These are phyloP conservation scores for Micromonas commoda DNA, from an alignment of 139 green algal genomes.

Conservation along the genomic window DNA sequence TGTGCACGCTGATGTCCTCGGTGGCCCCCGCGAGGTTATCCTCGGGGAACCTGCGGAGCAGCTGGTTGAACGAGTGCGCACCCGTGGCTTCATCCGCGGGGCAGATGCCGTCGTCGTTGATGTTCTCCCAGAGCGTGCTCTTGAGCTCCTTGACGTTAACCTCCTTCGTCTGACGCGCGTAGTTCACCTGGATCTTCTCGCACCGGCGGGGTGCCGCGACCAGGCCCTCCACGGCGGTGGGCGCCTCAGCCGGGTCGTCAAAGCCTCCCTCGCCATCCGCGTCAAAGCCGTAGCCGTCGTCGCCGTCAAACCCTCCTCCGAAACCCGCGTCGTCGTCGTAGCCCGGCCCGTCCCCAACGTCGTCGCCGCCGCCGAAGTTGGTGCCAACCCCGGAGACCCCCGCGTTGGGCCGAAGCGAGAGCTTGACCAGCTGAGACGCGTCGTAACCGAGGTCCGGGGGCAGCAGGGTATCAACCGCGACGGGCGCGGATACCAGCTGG, in stretches of 20 bases:
- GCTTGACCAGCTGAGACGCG: conserved; percentile 34
- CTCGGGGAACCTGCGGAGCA: conserved; percentile 7
- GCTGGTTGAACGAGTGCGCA: conserved; percentile 21
- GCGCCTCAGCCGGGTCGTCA: neutral
- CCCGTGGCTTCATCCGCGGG: neutral
- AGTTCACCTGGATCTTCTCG: conserved; percentile 54
- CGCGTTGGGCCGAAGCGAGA: conserved; percentile 33
- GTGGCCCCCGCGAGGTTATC: conserved; percentile 9
- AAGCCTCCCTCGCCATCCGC: neutral
- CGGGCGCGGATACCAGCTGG: neutral
- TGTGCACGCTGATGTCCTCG: conserved; percentile 54
- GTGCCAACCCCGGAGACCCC: neutral
- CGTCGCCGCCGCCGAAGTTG: neutral
- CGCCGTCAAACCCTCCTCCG: neutral
- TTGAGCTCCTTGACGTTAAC: conserved; percentile 74
- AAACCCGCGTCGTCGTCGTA: neutral
- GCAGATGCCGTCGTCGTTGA: conserved; percentile 34
- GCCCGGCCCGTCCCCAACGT: conserved; percentile 7
- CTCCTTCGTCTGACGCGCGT: conserved; percentile 51
- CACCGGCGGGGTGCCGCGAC: conserved; percentile 44
- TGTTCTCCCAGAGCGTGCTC: conserved; percentile 57
- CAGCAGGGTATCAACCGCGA: conserved; percentile 46
- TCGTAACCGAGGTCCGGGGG: conserved; percentile 63
- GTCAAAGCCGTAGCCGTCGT: neutral
- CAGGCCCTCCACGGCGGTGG: neutral